Conservation (phyloP, 148 eudicot species). For the Rhododendron henanense region DNA sequence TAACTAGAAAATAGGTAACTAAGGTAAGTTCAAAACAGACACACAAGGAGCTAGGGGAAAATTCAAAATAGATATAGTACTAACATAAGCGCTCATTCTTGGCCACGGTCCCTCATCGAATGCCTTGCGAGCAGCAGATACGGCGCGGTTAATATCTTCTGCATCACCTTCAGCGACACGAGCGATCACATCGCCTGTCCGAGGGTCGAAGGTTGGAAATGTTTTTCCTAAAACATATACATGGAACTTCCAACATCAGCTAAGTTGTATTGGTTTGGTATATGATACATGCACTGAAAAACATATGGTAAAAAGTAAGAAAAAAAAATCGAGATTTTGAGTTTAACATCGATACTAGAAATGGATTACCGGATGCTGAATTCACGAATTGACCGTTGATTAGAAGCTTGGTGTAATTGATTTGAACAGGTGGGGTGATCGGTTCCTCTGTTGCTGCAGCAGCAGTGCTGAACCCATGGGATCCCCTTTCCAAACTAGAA, state of each 20-base stretch:
- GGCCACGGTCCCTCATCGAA: conserved; percentile 99
- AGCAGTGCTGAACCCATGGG: conserved; percentile 62
- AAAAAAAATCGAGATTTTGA: neutral
- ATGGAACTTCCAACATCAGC: conserved; percentile 2
- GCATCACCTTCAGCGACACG: conserved; percentile 77
- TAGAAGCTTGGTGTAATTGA: conserved; percentile 73
- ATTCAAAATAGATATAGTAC: neutral
- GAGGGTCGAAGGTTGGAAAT: conserved; percentile 82
- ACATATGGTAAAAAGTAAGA: neutral
- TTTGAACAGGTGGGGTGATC: conserved; percentile 60
- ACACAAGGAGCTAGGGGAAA: neutral
- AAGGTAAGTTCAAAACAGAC: neutral
- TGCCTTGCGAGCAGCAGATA: conserved; percentile 89
- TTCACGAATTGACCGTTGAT: conserved; percentile 94
- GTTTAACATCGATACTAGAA: neutral
- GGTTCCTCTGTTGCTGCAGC: conserved; percentile 63
- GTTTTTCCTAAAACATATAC: conserved; percentile 58
- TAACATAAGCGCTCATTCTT: conserved; percentile 88
- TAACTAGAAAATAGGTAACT: neutral
- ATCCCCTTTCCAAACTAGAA: conserved; percentile 30
- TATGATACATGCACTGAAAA: neutral
- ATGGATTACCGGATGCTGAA: conserved; percentile 72
- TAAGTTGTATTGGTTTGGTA: neutral
- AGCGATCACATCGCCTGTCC: conserved; percentile 83
- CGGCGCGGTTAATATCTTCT: conserved; percentile 87